phyloP scores from a whole-genome alignment of 2,329 filamentous ascomycete species.

The Dactylellina drechsleri region DNA sequence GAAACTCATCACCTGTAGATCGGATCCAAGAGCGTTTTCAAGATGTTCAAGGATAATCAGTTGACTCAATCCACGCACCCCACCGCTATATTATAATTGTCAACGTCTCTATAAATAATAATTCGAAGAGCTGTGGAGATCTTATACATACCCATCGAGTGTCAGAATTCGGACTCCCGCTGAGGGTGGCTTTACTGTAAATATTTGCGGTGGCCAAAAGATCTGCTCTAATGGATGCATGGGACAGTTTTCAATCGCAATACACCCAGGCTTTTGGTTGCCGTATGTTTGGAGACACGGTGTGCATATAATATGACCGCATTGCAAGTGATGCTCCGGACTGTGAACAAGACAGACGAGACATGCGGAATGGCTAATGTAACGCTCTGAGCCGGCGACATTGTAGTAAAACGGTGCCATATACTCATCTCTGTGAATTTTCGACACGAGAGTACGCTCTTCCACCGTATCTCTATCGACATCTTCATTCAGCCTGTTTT shows the following conservation, averaged over 20 bases:
- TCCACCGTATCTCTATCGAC: background rate
- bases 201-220: conserved; percentile 50
- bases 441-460: conserved; percentile 61
- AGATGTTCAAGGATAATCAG: conserved; percentile 60
- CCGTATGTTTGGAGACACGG: conserved; percentile 30
- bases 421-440: conserved; percentile 60
- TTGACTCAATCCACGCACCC: conserved; percentile 58
- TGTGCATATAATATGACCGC: conserved; percentile 33
- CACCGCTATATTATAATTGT: conserved; percentile 39
- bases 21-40: conserved; percentile 61
- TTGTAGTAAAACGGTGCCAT: conserved; percentile 59
- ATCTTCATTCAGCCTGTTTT: background rate
- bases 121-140: background rate
- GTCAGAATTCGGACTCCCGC: conserved; percentile 19
- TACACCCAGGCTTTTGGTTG: background rate
- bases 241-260: conserved; percentile 3
- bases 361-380: conserved; percentile 56
- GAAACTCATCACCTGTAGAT: conserved; percentile 63
- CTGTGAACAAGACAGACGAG: conserved; percentile 58
- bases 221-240: conserved; percentile 5
- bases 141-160: conserved; percentile 16
- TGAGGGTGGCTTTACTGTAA: conserved; percentile 20
- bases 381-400: conserved; percentile 56
- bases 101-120: conserved; percentile 11
- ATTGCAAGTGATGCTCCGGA: conserved; percentile 56